Evolutionary conservation across 495 filamentous ascomycete genomes (phyloP).

Genomic region (Neurospora pannonica): DNA sequence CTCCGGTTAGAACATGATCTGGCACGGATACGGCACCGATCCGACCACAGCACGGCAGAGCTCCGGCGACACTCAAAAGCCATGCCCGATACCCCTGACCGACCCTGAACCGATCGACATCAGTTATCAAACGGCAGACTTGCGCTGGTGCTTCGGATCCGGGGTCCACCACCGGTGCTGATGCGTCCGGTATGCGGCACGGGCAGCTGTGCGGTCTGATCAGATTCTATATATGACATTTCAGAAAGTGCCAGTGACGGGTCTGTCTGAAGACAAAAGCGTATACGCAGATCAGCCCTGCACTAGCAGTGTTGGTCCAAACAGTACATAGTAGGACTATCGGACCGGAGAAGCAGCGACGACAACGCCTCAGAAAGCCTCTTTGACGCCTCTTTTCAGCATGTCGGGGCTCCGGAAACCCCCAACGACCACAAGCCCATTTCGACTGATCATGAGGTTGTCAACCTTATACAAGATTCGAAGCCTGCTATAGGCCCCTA

Average conservation of each 20-base stretch:
- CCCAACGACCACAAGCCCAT: neutral
- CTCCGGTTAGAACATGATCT: neutral
- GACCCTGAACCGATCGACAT: neutral
- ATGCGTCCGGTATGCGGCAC: neutral
- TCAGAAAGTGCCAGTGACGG: neutral
- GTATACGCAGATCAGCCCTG: neutral
- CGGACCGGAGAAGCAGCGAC: neutral
- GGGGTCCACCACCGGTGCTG: neutral
- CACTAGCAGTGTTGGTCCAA: neutral
- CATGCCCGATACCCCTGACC: neutral
- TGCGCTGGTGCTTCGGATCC: neutral
- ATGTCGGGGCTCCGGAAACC: neutral
- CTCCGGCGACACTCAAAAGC: neutral
- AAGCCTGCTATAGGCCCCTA: neutral
- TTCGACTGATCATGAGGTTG: neutral
- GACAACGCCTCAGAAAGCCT: neutral
- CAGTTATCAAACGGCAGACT: neutral
- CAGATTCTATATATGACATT: neutral
- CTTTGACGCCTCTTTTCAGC: neutral
- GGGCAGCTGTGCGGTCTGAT: neutral
- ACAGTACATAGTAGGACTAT: neutral
- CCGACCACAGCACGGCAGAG: neutral
- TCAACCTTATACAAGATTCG: neutral
- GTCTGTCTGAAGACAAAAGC: neutral
- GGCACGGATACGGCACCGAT: neutral